Base-by-base conservation (phyloP, 768 basidiomycete species). In the Cystobasidium ongulense region DNA sequence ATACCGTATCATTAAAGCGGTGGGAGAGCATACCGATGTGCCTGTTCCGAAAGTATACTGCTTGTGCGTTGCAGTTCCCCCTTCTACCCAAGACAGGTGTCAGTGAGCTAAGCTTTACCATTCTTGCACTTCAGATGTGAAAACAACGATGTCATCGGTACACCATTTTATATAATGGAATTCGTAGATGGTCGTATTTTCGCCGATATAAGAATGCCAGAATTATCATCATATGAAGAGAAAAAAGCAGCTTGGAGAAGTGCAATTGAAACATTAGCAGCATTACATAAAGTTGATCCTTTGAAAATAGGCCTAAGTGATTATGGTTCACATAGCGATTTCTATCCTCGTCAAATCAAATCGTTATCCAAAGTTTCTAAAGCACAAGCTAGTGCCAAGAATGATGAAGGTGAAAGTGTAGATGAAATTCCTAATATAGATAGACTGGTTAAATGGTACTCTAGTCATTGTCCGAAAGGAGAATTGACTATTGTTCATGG, bases 121-220 rank as follows among this genome's bases (percentile, higher is more conserved):
- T 21, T 5, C 29, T 59, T 38, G 17, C n/a, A 3, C 25, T 23
- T 27, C 25, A 73, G 72, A 13, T 97, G 95, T 80, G 87, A 90
- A 77, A 91, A 97, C 78, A 83, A 78, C 39, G 78, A 82, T 1
- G 85, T 97, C 46, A 84, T 95, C 23, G 95, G 94, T 1, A 92
- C 92, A 27, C 87, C 89, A 1, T 97, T 97, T 82, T 98, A 96
- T 80, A 85, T 97, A 54, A 98, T 99, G 95, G 90, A 97, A 80
- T 98, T 90, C 80, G 79, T 98, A 54, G 88, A 95, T 25, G 95
- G 95, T 0, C 86, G 96, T 59, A 94, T 97, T 77, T 99, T 96
- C 82, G 90, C 91, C 15, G 90, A 97, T 81, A 83, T 86, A 8
- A 81, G 86, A 75, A 88, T 96, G 87, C 86, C 86, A 0, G 88